Base-by-base conservation (phyloP, 2,329 filamentous ascomycete species). In the Hypoxylon sp. region DNA sequence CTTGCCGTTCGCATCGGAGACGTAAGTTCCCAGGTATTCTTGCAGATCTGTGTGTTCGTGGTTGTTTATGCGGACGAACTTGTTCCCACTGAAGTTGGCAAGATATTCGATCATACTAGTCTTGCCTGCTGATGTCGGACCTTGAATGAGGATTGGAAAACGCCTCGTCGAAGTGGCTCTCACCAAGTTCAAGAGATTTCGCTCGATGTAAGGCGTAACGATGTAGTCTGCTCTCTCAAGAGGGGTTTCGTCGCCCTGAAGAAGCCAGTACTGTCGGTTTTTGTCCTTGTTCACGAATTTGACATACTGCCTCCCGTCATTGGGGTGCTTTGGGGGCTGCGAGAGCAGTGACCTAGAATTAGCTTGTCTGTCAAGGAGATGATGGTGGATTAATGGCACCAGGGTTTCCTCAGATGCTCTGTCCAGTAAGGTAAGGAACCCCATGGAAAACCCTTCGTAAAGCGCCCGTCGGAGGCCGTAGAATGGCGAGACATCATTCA, bases 21-120 rank as follows among this genome's bases (percentile, higher is more conserved):
- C 81, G 67, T 99, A 99, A 0, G 92, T 96, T 15, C 95, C 95
- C 4, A 99, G 79, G 69, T 99, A 99, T 72, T 99, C 96, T 74
- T 99, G 95, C 31, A 99, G 79, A 73, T 99, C 95, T 0, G 95
- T 99, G 70, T 99, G 95, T 72, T 99, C 96, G 75, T 99, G 95
- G 67, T 99, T 99, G 77, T 99, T 99, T 80, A 99, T 99, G 58
- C 95, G 87, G 38, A 99, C 92, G 71, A 98, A 99, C 70, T 91
- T 95, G 73, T 99, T 97, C 3, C 96, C 95, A 24, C 92, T 98
- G 52, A 91, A 89, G 70, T 96, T 95, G n/a, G 96, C 94, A 31
- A 99, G 83, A 72, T 97, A 97, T 75, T 98, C 94, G 37, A 99
- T 96, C 95, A 99, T 99, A 75, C 94, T 98, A 0, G 95, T 99